Base-by-base conservation (phyloP, 1,139 yeast species). In the Wickerhamomyces sp. region DNA sequence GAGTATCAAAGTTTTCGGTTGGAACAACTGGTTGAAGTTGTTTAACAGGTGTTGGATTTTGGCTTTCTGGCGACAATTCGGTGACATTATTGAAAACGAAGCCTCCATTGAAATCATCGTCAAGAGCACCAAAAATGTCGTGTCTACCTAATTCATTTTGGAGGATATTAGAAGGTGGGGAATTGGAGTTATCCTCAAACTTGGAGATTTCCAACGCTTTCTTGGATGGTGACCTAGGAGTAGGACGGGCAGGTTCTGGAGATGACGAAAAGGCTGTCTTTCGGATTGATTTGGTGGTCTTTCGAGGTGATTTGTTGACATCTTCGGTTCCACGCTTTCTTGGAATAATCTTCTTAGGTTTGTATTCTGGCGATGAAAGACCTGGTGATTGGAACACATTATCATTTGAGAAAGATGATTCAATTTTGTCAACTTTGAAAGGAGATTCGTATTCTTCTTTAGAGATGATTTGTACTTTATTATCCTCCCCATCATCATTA, bases 371-470 rank as follows among this genome's bases (percentile, higher is more conserved):
- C 0, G 60, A 52, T 6, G 53, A 43, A 2, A 47, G 45, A 1
- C 32, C 23, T 14, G 59, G 47, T 0, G 71, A 57, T 52, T 74
- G 78, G 57, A 73, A 73, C 3, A 71, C 65, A 49, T 73, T 73
- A 29, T 71, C 70, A 33, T 60, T 56, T 1, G 69, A 62, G 49
- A 74, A 73, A 6, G 72, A 65, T 10, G 39, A 27, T 14, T 27
- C 39, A 27, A 14, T n/a, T 9, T 52, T 41, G 6, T 41, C 50
- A 27, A 51, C 46, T 27, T 52, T 52, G 40, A 52, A 55, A 6
- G 49, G 56, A 3, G 56, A 45, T 42, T 32, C 33, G 9, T 27
- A 32, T 26, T 41, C 49, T 7, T 35, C 30, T 13, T 49, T 40
- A 7, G 36, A 15, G 4, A 46, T 36, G 14, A 14, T 10, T 14